Percentiles rank a stretch among this genome's conserved stretches.
Conservation (phyloP, 257 asterid genomes). For the Jacaranda mimosifolia region DNA sequence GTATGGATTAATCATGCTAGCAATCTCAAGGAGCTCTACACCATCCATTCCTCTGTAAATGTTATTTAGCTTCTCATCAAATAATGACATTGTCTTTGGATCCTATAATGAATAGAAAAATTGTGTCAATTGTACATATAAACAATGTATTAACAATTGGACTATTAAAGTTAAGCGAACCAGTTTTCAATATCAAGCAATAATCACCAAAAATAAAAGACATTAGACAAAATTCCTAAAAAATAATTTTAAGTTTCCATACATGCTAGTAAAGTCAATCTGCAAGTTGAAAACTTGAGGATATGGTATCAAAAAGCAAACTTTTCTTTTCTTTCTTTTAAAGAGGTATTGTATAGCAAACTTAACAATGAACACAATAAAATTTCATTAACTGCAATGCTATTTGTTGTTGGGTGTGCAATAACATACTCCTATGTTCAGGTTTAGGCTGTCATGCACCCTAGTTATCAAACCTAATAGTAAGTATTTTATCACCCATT, state of each 20-base stretch:
- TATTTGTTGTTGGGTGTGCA: slow-evolving; percentile 96
- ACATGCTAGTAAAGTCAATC: neutral
- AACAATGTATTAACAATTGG: no score
- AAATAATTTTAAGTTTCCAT: neutral
- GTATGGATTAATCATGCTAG: no score
- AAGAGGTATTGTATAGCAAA: no score
- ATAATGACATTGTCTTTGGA: no score
- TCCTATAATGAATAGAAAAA: no score
- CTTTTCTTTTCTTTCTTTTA: no score
- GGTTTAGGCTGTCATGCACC: slow-evolving; percentile 90
- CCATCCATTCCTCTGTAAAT: no score
- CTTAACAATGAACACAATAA: neutral
- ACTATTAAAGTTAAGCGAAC: neutral
- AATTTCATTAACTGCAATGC: slow-evolving; percentile 74
- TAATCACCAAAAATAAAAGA: neutral
- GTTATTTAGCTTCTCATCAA: no score
- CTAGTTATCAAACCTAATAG: slow-evolving; percentile 94
- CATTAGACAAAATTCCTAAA: neutral
- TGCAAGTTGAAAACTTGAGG: neutral
- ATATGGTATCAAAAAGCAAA: neutral
- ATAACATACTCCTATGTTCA: slow-evolving; percentile 87
- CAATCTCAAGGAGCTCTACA: no score
- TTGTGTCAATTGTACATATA: no score
- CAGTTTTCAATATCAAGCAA: neutral
- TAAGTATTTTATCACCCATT: slow-evolving; percentile 98